Percentiles rank a stretch among this genome's conserved stretches.
phyloP scores from a whole-genome alignment of 257 asterid genomes.

The Scutellaria baicalensis region DNA sequence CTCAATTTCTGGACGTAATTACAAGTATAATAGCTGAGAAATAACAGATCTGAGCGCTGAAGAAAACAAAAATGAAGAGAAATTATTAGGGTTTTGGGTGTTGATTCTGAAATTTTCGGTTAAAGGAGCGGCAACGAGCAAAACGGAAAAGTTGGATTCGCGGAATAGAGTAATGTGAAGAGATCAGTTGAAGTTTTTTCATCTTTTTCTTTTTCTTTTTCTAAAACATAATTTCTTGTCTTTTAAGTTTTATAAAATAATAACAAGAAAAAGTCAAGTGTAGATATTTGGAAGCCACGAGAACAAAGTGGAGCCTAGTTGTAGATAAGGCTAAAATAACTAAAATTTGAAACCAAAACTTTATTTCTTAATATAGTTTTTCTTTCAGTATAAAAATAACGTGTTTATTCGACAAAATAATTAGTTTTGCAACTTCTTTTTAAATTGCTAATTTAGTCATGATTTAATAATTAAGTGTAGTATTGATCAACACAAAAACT shows the following conservation, averaged over 20 bases:
- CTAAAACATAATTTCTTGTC: slow-evolving; percentile 17
- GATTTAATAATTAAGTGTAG: too few species aligned
- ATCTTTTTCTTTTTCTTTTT: background rate
- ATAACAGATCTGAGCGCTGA: slow-evolving; percentile 50
- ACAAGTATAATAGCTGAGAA: background rate
- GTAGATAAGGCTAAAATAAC: background rate
- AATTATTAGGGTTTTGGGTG: slow-evolving; percentile 43
- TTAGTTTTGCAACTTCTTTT: too few species aligned
- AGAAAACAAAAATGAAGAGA: background rate
- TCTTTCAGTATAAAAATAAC: too few species aligned
- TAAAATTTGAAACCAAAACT: background rate
- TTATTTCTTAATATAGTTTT: too few species aligned
- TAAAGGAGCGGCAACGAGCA: slow-evolving; percentile 47
- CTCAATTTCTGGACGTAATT: background rate
- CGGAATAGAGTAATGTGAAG: slow-evolving; percentile 20
- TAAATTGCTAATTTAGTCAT: too few species aligned
- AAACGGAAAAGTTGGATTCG: slow-evolving; percentile 58
- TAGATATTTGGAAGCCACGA: slow-evolving; percentile 34
- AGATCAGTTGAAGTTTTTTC: slow-evolving; percentile 15
- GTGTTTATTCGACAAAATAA: too few species aligned
- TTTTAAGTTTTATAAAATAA: slow-evolving; percentile 18
- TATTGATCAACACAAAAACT: too few species aligned
- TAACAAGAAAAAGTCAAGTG: slow-evolving; percentile 4
- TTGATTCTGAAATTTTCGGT: slow-evolving; percentile 6
- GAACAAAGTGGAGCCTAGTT: slow-evolving; percentile 26